Evolutionary conservation across 2,329 filamentous ascomycete species (phyloP), one percentile per base, ranked within the genome.

Genomic region (Beauveria medogensis): DNA sequence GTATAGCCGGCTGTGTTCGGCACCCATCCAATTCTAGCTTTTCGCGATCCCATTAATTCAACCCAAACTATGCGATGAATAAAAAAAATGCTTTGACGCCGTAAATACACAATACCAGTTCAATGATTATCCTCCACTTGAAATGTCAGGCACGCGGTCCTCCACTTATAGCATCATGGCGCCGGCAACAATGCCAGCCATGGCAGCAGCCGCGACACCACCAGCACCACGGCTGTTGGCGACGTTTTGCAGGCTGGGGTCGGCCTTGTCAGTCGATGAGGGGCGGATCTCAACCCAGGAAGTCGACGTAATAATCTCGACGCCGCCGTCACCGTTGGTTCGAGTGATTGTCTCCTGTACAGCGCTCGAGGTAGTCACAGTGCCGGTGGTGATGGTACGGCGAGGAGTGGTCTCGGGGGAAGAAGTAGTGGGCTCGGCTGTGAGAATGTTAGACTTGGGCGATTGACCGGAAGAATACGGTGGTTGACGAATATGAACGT

Each of bases 261-360:
- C 67, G 61, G 66, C 61, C 24, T 64, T 64, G 18, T 64, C 63
- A n/a, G 70, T 69, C 10, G 68, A 65, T 1, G 73, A 70, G 1
- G 77, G 75, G 12, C 75, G 71, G 44, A 78, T 75, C 24, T 72
- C 75, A 3, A 82, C 79, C 67, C 73, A 79, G 0, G 78, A 79
- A 1, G 80, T 82, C n/a, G 74, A 74, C 12, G 79, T 82, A 54
- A 81, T 69, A 14, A 77, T 73, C 3, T 75, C 75, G 58, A 78
- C 71, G 37, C 72, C 75, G 28, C 80, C 80, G 54, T 79, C 70
- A 14, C 71, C 65, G 41, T 76, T 68, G 7, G 79, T 80, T 7
- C 77, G 78, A n/a, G 80, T 82, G 63, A 71, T 70, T 0, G 77
- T 79, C 26, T 73, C 67, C 7, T 70, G 63, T 60, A 79, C 67